These are phyloP conservation scores for Detonula confervacea DNA, from an alignment of 352 stramenopile genomes.

Conservation along the genomic window DNA sequence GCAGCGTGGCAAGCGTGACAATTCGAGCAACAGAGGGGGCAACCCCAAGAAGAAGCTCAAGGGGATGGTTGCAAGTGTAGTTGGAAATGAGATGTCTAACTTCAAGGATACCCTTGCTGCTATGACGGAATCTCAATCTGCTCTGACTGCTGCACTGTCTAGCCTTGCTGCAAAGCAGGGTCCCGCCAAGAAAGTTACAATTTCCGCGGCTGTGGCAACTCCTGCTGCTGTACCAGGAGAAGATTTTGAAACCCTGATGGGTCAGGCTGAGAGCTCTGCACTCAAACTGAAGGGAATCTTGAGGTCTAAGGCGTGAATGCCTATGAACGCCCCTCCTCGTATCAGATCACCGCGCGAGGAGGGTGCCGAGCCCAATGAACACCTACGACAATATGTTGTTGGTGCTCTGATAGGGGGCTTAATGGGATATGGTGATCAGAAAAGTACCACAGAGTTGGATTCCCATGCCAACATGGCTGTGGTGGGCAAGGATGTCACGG, in stretches of 20 bases:
- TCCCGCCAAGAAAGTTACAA: too few relatives aligned
- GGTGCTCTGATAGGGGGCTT: too few relatives aligned
- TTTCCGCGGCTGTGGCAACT: neutral
- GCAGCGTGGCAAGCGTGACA: too few relatives aligned
- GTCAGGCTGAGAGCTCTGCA: neutral
- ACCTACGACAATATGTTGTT: neutral
- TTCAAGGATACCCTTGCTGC: too few relatives aligned
- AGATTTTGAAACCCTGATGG: too few relatives aligned
- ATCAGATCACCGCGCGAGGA: too few relatives aligned
- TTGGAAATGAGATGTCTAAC: too few relatives aligned
- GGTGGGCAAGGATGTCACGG: constrained; percentile 21
- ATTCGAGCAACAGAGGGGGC: neutral
- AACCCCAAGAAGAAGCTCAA: neutral
- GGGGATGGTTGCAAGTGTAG: too few relatives aligned
- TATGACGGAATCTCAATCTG: neutral
- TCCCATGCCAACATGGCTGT: constrained; percentile 57
- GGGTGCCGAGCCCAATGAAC: neutral
- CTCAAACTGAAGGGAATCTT: too few relatives aligned
- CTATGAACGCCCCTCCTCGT: too few relatives aligned
- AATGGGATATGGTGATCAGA: neutral
- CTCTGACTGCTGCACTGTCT: neutral
- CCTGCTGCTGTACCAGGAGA: neutral
- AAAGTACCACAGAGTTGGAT: constrained; percentile 30
- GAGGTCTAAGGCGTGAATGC: too few relatives aligned
- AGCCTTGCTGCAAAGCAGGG: too few relatives aligned